Evolutionary conservation across 2,329 filamentous ascomycete species (phyloP).

Genomic region (Sphaceloma murrayae): DNA sequence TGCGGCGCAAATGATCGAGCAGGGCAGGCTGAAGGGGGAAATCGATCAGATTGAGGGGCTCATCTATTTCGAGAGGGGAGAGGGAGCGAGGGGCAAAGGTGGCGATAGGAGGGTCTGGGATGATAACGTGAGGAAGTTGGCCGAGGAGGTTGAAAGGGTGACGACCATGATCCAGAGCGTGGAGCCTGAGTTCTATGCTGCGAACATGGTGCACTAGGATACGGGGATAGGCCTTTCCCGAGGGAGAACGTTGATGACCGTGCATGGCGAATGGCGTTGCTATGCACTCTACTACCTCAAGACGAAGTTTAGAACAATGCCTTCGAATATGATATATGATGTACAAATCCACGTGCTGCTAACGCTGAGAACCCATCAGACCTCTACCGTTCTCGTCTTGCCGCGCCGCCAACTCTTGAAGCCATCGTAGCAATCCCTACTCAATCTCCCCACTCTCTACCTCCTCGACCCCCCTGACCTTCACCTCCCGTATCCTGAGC

Average conservation of each 20-base stretch:
- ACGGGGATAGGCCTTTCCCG: not conserved
- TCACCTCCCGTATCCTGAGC: constrained; percentile 72
- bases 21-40: constrained; percentile 72
- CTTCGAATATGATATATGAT: constrained; percentile 13
- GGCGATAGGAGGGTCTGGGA: constrained; percentile 80
- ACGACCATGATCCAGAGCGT: constrained; percentile 70
- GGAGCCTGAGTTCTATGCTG: constrained; percentile 49
- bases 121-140: constrained; percentile 70
- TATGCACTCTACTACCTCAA: too few relatives aligned
- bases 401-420: too few relatives aligned
- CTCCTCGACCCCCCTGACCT: constrained; percentile 51
- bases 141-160: constrained; percentile 82
- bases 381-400: too few relatives aligned
- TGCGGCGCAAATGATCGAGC: constrained; percentile 91
- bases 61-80: constrained; percentile 76
- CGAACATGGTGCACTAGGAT: constrained; percentile 18
- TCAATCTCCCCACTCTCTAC: constrained; percentile 37
- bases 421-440: too few relatives aligned
- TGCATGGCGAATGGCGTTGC: constrained; percentile 16
- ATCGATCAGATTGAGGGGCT: constrained; percentile 90
- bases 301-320: too few relatives aligned
- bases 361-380: too few relatives aligned
- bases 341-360: not conserved
- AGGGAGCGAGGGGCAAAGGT: constrained; percentile 37
- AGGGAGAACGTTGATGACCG: not conserved